Evolutionary conservation across 2,329 filamentous ascomycete species (phyloP), one percentile per base, ranked within the genome.

Genomic region (Fusarium verrucosum): DNA sequence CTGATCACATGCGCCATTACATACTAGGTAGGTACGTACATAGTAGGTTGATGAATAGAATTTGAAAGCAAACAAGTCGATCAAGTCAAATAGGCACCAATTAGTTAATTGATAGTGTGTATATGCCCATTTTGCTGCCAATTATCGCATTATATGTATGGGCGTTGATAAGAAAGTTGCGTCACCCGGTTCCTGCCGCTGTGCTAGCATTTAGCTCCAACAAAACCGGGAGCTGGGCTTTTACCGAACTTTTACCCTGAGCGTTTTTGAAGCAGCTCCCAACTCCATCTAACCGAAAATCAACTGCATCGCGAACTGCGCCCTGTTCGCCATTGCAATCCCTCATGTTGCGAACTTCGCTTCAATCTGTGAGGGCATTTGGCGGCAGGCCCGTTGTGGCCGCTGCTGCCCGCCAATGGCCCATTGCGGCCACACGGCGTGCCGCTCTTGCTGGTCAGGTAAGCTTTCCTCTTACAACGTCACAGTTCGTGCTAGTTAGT

Each of bases 271-370:
- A 65, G 68, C 67, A 70, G 70, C 66, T 70, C 52, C 62, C 73
- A 74, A 69, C 65, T 70, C 69, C 67, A 68, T 72, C 72, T 67
- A 71, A 68, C 73, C 70, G 72, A 76, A 38, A 70, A 65, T 60
- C 68, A 67, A 73, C 69, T 58, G 54, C 67, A 69, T 66, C 62
- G 69, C 66, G 61, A 65, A 63, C 66, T 66, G 71, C 70, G 76
- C 72, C 74, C 59, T 70, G 74, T 73, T 75, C 76, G 79, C 77
- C 77, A 78, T 78, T 76, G 75, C 77, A 82, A 80, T 81, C 79
- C 80, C 81, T 82, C 82, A 89, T 89, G 87, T 84, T 89, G 85
- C 87, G 87, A 82, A 86, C 85, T 78, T 88, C 87, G 78, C 80
- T 89, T 81, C 85, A 83, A 81, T 87, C 87, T 77, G 84, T 84